Base-by-base conservation (phyloP, 345 rosid species). In the Linum trigynum region DNA sequence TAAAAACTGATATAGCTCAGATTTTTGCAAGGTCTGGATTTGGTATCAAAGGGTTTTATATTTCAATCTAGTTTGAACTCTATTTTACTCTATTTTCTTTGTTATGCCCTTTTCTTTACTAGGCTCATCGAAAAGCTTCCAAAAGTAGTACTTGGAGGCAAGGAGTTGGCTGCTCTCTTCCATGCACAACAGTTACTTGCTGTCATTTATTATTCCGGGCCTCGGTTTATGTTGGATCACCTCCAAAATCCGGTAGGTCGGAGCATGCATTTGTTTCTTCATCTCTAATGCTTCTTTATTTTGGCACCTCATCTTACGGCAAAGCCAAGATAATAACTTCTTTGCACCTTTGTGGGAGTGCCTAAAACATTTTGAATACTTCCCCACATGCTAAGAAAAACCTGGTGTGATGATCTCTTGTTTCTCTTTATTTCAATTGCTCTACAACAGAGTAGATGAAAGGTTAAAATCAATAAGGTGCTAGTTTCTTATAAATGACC, bases 81-180 rank as follows among this genome's bases (percentile, higher is more conserved):
- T 71, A 37, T 43, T 57, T 48, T 57, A 61, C 67, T 59, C 59
- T 62, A 48, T 3, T 48, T 48, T 48, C 53, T 48, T 11, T 48
- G 53, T 48, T 48, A 48, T 48, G 53, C 12, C 53, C 48, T 55
- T 43, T 55, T 68, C 23, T 40, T 60, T 65, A 55, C 36, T 69
- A 94, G 99, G 83, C 82, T 90, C 55, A 69, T 85, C 68, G 96
- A 88, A 75, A 88, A 80, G 87, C 95, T 94, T 68, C 99, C 97
- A 41, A 85, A 85, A 77, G 83, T 80, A 65, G 82, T 90, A 72
- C 84, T 94, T 63, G 83, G 82, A 62, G 83, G 77, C 75, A 88
- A 88, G 65, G 96, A 94, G 63, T 70, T 84, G 50, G 71, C 80
- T 74, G 89, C 92, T 58, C 78, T 84, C 55, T 81, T 92, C 39